Percentiles rank a stretch among this genome's conserved stretches.
Evolutionary conservation across 148 eudicot genomes (phyloP).

Genomic region (Pharnaceum exiguum): DNA sequence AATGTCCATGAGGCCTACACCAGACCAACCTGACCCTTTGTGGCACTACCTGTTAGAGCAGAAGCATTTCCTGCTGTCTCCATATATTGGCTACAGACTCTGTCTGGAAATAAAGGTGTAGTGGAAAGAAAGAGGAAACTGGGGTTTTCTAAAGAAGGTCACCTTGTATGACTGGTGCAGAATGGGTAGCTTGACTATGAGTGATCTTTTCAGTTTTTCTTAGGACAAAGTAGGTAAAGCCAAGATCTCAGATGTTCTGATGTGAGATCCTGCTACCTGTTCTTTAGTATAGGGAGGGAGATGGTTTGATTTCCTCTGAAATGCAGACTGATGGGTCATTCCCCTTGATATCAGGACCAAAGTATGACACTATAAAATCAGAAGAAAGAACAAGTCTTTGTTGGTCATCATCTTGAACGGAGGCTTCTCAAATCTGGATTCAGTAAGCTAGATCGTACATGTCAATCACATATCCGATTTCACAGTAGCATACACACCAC

Average conservation of each 20-base stretch:
- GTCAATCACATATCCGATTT: background rate
- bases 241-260: conserved; percentile 52
- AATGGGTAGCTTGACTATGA: conserved; percentile 39
- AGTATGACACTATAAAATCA: conserved; percentile 71
- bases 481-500: background rate
- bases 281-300: conserved; percentile 51
- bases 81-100: no score
- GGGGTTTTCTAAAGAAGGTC: no score
- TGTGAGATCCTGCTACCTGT: conserved; percentile 51
- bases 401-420: conserved; percentile 20
- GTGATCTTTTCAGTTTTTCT: conserved; percentile 58
- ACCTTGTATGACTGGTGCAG: conserved; percentile 55
- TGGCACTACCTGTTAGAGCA: conserved; percentile 78
- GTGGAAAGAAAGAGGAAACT: no score
- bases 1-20: no score
- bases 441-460: no score
- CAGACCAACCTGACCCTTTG: no score
- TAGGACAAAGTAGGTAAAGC: conserved; percentile 55
- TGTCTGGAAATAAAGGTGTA: no score
- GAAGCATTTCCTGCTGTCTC: conserved; percentile 47
- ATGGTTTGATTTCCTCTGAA: conserved; percentile 55
- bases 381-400: conserved; percentile 64
- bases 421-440: conserved; percentile 9
- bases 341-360: conserved; percentile 62
- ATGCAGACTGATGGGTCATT: conserved; percentile 45